Conservation (phyloP, 495 filamentous ascomycete species). For the Penicillium riverlandense region DNA sequence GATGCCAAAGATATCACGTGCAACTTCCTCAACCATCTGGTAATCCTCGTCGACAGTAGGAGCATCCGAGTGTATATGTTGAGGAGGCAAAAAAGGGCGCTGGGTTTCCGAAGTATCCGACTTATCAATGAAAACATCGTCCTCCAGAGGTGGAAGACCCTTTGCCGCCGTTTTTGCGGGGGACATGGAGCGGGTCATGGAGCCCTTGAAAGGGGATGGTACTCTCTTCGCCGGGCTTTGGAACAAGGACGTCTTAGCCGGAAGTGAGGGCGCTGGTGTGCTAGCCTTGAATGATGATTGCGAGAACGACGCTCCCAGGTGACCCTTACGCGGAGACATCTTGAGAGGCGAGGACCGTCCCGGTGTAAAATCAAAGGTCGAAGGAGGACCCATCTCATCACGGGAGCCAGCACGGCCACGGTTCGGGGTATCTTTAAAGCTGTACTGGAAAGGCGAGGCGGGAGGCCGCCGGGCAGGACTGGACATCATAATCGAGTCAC, state of each 20-base stretch:
- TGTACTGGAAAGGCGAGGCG: conserved; percentile 43
- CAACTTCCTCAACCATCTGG: conserved; percentile 20
- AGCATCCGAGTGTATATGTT: background rate
- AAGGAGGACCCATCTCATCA: conserved; percentile 5
- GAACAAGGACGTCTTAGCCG: conserved; percentile 27
- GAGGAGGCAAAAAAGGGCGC: no score
- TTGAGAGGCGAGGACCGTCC: conserved; percentile 30
- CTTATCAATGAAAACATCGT: no score
- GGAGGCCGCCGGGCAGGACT: conserved; percentile 44
- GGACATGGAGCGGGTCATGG: conserved; percentile 8
- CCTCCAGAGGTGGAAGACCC: background rate
- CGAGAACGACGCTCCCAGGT: conserved; percentile 28
- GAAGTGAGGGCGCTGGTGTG: conserved; percentile 23
- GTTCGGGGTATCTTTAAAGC: conserved; percentile 27
- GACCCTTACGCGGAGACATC: conserved; percentile 37
- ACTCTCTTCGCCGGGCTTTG: conserved; percentile 38
- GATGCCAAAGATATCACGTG: conserved; percentile 20
- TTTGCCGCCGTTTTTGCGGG: conserved; percentile 1
- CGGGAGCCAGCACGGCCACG: conserved; percentile 15
- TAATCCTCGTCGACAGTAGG: conserved; percentile 6
- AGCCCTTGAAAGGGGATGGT: conserved; percentile 32
- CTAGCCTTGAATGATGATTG: conserved; percentile 17
- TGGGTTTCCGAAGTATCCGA: no score
- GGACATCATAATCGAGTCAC: conserved; percentile 32
- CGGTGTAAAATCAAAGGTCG: conserved; percentile 23